Evolutionary conservation across 1,284 basidiomycete genomes (phyloP).

Genomic region (Naganishia liquefaciens): DNA sequence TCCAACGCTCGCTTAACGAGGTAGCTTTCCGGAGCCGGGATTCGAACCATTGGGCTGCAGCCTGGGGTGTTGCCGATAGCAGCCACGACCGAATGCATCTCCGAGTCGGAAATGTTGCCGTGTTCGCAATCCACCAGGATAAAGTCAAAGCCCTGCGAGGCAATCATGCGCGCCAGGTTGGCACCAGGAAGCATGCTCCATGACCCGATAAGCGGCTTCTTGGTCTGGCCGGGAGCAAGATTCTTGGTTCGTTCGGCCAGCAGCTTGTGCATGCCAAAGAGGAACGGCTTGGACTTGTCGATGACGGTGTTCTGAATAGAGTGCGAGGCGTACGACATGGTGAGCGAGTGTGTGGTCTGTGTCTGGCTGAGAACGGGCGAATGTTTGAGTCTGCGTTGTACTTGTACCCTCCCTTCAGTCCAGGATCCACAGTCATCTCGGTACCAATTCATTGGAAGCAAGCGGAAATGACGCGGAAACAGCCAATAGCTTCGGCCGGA

Average conservation of each 20-base stretch:
- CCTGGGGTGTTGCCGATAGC: constrained; percentile 40
- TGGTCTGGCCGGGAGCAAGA: constrained; percentile 28
- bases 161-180: constrained; percentile 39
- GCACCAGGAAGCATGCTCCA: constrained; percentile 41
- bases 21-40: constrained; percentile 46
- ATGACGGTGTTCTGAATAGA: constrained; percentile 25
- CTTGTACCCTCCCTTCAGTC: constrained; percentile 1
- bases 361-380: neutral
- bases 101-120: constrained; percentile 43
- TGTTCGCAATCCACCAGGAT: constrained; percentile 41
- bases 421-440: constrained; percentile 2
- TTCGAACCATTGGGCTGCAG: constrained; percentile 48
- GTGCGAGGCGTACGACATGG: constrained; percentile 36
- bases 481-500: constrained; percentile 1
- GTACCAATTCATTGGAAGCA: neutral
- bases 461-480: constrained; percentile 7
- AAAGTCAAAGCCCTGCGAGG: constrained; percentile 46
- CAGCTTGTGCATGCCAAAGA: constrained; percentile 37
- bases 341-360: neutral
- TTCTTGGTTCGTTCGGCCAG: constrained; percentile 35
- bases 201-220: constrained; percentile 38
- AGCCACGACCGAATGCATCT: constrained; percentile 41
- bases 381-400: neutral
- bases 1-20: constrained; percentile 53
- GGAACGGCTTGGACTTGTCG: constrained; percentile 22